Evolutionary conservation across 768 basidiomycete genomes (phyloP).

Genomic region (Mrakia gelida): DNA sequence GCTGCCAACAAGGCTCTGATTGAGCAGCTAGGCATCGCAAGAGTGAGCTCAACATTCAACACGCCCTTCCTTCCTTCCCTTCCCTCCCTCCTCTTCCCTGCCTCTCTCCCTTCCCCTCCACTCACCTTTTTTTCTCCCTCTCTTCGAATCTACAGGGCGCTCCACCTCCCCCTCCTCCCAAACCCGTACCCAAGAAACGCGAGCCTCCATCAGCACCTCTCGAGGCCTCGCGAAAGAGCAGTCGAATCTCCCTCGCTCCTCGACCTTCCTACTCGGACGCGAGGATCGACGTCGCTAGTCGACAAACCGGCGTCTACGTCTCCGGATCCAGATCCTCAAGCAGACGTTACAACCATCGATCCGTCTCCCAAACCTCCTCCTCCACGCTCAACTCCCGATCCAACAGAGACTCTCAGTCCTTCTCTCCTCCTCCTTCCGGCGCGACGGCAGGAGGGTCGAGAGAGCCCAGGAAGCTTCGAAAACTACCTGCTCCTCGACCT

Average conservation of each 20-base stretch:
- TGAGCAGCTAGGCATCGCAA: constrained; percentile 10
- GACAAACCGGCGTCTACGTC: not conserved
- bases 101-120: no score
- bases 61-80: not conserved
- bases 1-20: constrained; percentile 25
- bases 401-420: not conserved
- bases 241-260: constrained; percentile 16
- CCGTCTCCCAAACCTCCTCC: not conserved
- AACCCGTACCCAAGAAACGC: not conserved
- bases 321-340: not conserved
- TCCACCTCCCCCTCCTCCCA: not conserved
- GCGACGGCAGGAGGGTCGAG: not conserved
- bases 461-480: not conserved
- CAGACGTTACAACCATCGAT: no score
- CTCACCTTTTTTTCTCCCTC: not conserved
- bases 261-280: constrained; percentile 7
- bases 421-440: not conserved
- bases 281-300: not conserved
- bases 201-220: not conserved
- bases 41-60: constrained; percentile 8
- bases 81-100: not conserved
- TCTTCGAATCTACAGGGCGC: not conserved
- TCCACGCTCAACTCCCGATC: not conserved
- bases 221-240: constrained; percentile 20
- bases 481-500: not conserved